Base-by-base conservation (phyloP, 164 flowering plant genomes). In the Stephania japonica region DNA sequence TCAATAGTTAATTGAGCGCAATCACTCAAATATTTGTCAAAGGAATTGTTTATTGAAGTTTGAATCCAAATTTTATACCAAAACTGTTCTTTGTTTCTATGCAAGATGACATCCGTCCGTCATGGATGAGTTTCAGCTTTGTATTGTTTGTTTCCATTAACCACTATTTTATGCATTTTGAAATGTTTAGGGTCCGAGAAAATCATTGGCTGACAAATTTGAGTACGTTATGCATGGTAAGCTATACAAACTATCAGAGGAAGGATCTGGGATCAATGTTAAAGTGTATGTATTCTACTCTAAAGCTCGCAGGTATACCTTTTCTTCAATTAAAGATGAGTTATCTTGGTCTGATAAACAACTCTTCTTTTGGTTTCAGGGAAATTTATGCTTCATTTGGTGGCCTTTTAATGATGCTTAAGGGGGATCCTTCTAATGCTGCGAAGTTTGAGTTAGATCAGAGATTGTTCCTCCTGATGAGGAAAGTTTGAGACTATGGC, bases 181-280 rank as follows among this genome's bases (percentile, higher is more conserved):
- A 24, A 25, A 19, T 41, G 32, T 77, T 56, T 87, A 93, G 98
- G 90, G 86, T 67, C 77, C 70, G 53, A 79, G 88, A 72, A 86
- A 86, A 72, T 83, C 93, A 16, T 87, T 94, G 71, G 97, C 97
- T 1, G 97, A 92, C 80, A 85, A 84, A 65, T 94, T 80, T 67
- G 97, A 94, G 67, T 94, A 94, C 77, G 88, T 92, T 32, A 94
- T 94, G 97, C 92, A 94, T 80, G 98, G 98, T 80, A 92, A 87
- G 82, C 79, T 91, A 9, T 94, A 85, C 75, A 86, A 84, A 81
- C 84, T 94, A 68, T 73, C 89, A 24, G 97, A 93, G 79, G 86
- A 86, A 74, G 83, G 78, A 47, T 82, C 86, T 42, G 88, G 84
- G 67, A 73, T 75, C 65, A 80, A 76, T 43, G 86, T 83, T 23